Base-by-base conservation (phyloP, 495 filamentous ascomycete species). In the Jackrogersella minutella region DNA sequence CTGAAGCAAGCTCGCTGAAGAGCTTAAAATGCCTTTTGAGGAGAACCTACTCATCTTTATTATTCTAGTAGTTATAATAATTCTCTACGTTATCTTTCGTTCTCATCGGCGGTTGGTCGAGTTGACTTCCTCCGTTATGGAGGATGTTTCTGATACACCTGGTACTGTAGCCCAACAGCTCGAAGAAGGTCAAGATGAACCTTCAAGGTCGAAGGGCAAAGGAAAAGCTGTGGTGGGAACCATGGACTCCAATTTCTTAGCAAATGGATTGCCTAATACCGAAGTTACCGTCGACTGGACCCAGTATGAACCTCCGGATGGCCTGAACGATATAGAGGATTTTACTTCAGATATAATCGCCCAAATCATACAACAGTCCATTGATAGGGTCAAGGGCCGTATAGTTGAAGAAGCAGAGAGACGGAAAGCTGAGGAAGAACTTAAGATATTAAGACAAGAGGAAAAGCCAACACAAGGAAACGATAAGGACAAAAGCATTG, bases 261-360 rank as follows among this genome's bases (percentile, higher is more conserved):
- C 41, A 5, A 24, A 28, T 7, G 33, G 50, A 7, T 24, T 19
- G 17, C 16, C 26, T 5, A 43, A 36, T 13, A 43, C 30, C 4
- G 43, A 49, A 30, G 9, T 34, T 8, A 57, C 53, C 26, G 67
- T 72, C 51, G 74, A 78, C 59, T 76, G 76, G 65, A 74, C 62
- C 3, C 53, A 69, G 14, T 80, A 76, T 52, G 73, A 74, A 4
- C 77, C 77, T 5, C 78, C 78, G 0, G 61, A 62, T 17, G 70
- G 60, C 0, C 65, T 80, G 24, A 62, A n/a, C 10, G 56, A 74
- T 3, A 44, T 66, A 9, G 62, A 68, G 4, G 58, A 69, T 31
- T 36, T 54, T 44, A 66, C 52, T 1, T 69, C 72, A 21, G 74
- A 79, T 13, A 61, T 73, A 13, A 59, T 78, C 44, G 17, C 50